phyloP scores from a whole-genome alignment of 2,329 filamentous ascomycete genomes.

The Blumeriella jaapii region DNA sequence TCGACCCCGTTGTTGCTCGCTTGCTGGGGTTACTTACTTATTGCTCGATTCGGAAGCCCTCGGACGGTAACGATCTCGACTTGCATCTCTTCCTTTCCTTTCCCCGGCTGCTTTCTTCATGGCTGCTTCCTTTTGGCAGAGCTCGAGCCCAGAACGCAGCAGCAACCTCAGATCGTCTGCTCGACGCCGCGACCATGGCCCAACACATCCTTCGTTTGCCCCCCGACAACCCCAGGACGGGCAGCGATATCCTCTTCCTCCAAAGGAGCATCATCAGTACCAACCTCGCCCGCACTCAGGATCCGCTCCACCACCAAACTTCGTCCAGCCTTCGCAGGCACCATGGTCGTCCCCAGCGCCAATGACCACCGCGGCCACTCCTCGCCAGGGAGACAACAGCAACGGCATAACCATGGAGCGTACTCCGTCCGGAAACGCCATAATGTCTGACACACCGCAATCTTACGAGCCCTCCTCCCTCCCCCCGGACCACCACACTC shows the following conservation, averaged over 20 bases:
- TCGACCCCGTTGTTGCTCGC: too few species aligned
- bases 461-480: slow-evolving; percentile 10
- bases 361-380: slow-evolving; percentile 7
- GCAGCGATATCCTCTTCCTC: too few species aligned
- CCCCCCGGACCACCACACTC: slow-evolving; percentile 9
- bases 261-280: too few species aligned
- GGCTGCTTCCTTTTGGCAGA: slow-evolving; percentile 13
- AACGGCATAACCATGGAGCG: slow-evolving; percentile 23
- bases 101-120: slow-evolving; percentile 12
- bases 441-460: slow-evolving; percentile 21
- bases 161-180: slow-evolving; percentile 11
- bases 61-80: background rate
- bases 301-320: too few species aligned
- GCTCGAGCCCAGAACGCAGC: slow-evolving; percentile 13
- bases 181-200: slow-evolving; percentile 11
- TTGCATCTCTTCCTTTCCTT: slow-evolving; percentile 1
- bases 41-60: too few species aligned
- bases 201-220: too few species aligned
- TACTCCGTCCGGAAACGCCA: slow-evolving; percentile 25
- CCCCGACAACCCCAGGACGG: too few species aligned
- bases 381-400: slow-evolving; percentile 3
- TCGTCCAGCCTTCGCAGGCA: slow-evolving; percentile 4
- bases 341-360: slow-evolving; percentile 10
- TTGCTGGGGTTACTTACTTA: slow-evolving; percentile 3
- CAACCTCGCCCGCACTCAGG: too few species aligned